Base-by-base conservation (phyloP, 805 yeast genomes). In the Ogataea trehalophila region DNA sequence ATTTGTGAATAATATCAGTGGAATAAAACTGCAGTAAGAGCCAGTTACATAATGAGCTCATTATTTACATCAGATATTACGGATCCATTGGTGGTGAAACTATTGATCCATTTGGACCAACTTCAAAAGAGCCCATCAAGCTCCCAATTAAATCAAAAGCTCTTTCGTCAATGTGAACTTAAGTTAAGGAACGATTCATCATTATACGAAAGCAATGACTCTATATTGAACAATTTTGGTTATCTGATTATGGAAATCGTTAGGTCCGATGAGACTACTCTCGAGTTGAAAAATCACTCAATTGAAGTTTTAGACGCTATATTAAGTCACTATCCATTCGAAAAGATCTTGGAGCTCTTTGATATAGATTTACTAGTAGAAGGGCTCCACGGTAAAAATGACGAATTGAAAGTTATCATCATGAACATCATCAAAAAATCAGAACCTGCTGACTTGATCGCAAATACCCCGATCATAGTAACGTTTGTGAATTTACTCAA, bases 371-470 rank as follows among this genome's bases (percentile, higher is more conserved):
- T 59, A 17, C 38, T 71, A 13, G 34, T 58, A 1, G 60, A 62
- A 23, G 73, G 69, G 0, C 52, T 68, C 18, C 52, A 53, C 15
- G 56, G 63, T 14, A 56, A 56, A 14, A 50, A 58, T 26, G 58
- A 61, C 14, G 54, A 55, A 17, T 52, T 70, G 26, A 61, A 61
- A 39, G 41, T 51, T 2, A 53, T 61, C 13, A 56, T 62, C 29
- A 54, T 65, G 14, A 46, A 56, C 4, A 47, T 66, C 13, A 46
- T 70, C 5, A 29, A 48, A 5, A 55, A 53, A 33, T 62, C 68
- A 5, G 50, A 56, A 7, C 69, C 70, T 2, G 52, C 66, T 3
- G 72, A 67, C 47, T 35, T 65, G n/a, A 46, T 68, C 15, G 68
- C 69, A 9, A 65, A 62, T 42, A 61, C 70, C 0, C 57, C 62